Evolutionary conservation across 2,329 filamentous ascomycete genomes (phyloP), one percentile per base, ranked within the genome.

Genomic region (Nannizzia gypsea): DNA sequence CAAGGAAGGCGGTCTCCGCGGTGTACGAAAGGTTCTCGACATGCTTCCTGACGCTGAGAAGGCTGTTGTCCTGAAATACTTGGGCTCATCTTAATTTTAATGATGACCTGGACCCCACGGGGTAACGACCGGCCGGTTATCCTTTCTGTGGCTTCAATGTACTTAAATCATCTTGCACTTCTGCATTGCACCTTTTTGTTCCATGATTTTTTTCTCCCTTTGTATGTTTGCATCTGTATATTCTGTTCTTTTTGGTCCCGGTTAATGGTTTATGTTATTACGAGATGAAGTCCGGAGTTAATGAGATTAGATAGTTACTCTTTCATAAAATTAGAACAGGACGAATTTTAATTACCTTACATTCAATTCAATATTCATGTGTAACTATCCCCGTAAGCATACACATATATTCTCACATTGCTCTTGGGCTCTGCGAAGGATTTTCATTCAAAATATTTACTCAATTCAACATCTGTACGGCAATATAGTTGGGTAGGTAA

Each of bases 1-100:
- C 70, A 83, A 83, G 70, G 82, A 85, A 64, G 84, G 83, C 64
- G 85, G 84, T 50, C 82, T 95, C 71, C 91, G 88, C 80, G 92
- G 93, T 68, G 85, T 99, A 22, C 85, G 90, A 68, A 87, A 92
- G 66, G 83, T 95, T 64, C 76, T 97, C 67, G 85, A 87, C 68
- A 90, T 92, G 72, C 83, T 99, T 78, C 90, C 91, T 17, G 87
- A 91, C 57, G 84, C 83, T 65, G 91, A 99, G 80, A 88, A 90
- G 72, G 90, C 96, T 75, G 83, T 88, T 73, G 81, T 95, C 58
- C 79, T 96, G 60, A 83, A 80, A 72, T 80, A 74, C 62, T 68
- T 79, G 62, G 67, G 56, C 42, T 56, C 59, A 20, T 26, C 54
- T n/a, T 56, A n/a, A 42, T 20, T 17, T 56, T 11, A 34, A n/a